Conservation (phyloP, 495 filamentous ascomycete genomes). For the Penicillium goetzii region DNA sequence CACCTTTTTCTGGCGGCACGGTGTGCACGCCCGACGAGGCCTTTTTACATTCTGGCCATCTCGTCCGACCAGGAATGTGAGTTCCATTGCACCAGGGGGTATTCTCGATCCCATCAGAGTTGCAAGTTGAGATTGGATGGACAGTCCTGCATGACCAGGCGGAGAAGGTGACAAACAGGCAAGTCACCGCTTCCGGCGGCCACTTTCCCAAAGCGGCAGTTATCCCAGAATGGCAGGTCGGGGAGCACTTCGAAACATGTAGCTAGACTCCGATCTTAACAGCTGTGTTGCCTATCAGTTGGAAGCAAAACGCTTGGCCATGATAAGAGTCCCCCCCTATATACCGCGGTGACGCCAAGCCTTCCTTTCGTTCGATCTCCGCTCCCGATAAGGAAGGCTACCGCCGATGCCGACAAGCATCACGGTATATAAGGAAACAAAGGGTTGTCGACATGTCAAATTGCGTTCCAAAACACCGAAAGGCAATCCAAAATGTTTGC, state of each 20-base stretch:
- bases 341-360: too few relatives aligned
- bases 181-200: not conserved
- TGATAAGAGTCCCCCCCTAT: too few relatives aligned
- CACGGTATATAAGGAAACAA: not conserved
- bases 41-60: not conserved
- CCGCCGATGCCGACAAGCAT: not conserved
- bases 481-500: not conserved
- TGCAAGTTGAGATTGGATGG: not conserved
- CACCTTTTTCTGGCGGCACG: not conserved
- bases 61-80: not conserved
- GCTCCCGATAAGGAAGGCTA: not conserved
- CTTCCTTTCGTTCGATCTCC: not conserved
- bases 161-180: not conserved
- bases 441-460: not conserved
- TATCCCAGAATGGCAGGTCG: not conserved
- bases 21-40: not conserved
- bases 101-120: not conserved
- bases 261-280: too few relatives aligned
- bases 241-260: not conserved
- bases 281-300: too few relatives aligned
- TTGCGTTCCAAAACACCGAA: not conserved
- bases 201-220: not conserved
- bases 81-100: not conserved
- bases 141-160: not conserved
- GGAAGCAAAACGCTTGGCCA: too few relatives aligned